phyloP scores from a whole-genome alignment of 495 filamentous ascomycete genomes.

The Penicillium odoratum region DNA sequence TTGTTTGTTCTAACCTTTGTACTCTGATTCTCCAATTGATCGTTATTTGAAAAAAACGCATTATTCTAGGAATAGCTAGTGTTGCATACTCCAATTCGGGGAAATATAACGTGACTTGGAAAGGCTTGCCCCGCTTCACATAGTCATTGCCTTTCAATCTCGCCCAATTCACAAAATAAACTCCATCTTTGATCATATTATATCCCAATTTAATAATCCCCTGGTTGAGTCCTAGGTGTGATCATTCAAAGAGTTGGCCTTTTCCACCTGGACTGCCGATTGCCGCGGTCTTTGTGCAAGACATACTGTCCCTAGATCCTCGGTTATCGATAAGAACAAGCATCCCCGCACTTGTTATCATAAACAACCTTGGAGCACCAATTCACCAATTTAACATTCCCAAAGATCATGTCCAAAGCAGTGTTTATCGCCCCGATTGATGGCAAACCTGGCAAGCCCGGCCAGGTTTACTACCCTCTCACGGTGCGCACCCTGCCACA shows the following conservation, averaged over 20 bases:
- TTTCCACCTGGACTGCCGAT: background rate
- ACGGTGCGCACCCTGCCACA: conserved; percentile 57
- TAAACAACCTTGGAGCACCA: background rate
- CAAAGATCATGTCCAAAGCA: conserved; percentile 54
- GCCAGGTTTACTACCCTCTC: conserved; percentile 77
- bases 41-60: background rate
- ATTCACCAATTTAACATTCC: background rate
- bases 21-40: background rate
- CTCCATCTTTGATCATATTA: too few relatives aligned
- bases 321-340: conserved; percentile 19
- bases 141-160: too few relatives aligned
- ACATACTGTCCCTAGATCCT: conserved; percentile 4
- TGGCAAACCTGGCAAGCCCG: conserved; percentile 71
- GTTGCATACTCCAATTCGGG: background rate
- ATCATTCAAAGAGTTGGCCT: too few relatives aligned
- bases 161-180: too few relatives aligned
- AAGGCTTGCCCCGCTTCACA: background rate
- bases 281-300: background rate
- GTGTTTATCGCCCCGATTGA: conserved; percentile 51
- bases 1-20: background rate
- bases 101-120: background rate
- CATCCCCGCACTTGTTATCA: conserved; percentile 17
- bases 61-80: background rate
- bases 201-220: too few relatives aligned
- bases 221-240: too few relatives aligned